Evolutionary conservation across 768 basidiomycete genomes (phyloP), one percentile per base, ranked within the genome.

Genomic region (Boletus vermiculosoides): DNA sequence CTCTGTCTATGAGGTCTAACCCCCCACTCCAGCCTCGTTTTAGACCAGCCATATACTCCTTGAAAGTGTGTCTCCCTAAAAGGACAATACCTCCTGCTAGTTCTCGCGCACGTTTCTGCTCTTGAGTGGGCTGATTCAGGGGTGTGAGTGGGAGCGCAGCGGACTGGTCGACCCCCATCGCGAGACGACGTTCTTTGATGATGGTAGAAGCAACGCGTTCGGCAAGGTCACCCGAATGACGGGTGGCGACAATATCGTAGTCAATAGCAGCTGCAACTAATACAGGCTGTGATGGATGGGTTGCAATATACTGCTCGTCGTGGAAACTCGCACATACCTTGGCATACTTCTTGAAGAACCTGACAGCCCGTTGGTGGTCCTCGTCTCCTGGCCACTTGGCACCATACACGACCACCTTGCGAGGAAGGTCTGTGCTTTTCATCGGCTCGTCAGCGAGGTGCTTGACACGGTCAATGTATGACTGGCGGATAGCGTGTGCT

Each of bases 381-480:
- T 95, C 92, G 71, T 99, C 97, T 28, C 90, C 94, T 0, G 95
- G 95, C 86, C 94, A 97, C 72, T 90, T 92, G 28, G 84, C 82
- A 34, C 88, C 92, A 64, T 91, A 92, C 20, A 98, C 94, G 9
- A 80, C 87, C 56, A 97, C 86, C 67, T 86, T 90, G 34, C 94
- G 83, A 5, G 90, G 84, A 50, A 80, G 73, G 20, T 85, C 92
- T 62, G 86, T 70, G 10, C 83, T 80, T 54, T 79, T 81, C 62
- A 90, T 71, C 0, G 84, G 82, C 63, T 84, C 80, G 56, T 91
- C 84, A 2, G 88, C 82, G n/a, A 93, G 74, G 59, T 86, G 80
- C 66, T 85, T 81, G 60, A 99, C 96, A 52, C 83, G 84, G 63
- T 87, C 86, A 25, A 90, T 73, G 69, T 96, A 98, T 50, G 84